Conservation (phyloP, 2,329 filamentous ascomycete genomes). For the Cercospora nicotianae region DNA sequence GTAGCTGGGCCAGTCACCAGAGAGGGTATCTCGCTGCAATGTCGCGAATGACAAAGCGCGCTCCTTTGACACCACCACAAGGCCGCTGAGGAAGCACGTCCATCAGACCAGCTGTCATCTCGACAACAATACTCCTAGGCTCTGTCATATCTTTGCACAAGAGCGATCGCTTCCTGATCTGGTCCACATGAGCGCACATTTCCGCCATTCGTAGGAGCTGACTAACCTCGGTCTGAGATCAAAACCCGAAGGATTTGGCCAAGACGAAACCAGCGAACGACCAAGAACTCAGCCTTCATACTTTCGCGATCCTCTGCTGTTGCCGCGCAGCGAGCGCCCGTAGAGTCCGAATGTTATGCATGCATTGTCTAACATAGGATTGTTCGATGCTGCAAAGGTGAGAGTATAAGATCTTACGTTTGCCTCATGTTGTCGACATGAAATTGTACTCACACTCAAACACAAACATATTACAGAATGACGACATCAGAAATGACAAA, state of each 20-base stretch:
- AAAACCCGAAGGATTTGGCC: constrained; percentile 9
- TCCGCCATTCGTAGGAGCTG: not conserved
- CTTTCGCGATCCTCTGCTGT: not conserved
- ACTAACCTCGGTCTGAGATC: not conserved
- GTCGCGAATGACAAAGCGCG: not conserved
- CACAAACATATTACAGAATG: not conserved
- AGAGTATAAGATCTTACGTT: not conserved
- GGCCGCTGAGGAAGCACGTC: not conserved
- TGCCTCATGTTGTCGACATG: not conserved
- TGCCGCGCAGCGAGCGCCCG: not conserved
- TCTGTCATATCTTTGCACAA: not conserved
- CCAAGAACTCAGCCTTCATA: not conserved
- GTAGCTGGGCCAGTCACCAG: not conserved
- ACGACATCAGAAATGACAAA: not conserved
- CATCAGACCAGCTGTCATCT: not conserved
- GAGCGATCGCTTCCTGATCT: not conserved
- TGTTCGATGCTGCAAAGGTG: not conserved
- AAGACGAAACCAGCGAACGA: not conserved
- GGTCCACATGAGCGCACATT: not conserved
- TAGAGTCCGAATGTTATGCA: not conserved
- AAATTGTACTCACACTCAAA: not conserved
- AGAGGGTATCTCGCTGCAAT: not conserved
- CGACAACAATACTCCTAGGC: not conserved
- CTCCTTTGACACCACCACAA: not conserved
- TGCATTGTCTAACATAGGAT: not conserved